Evolutionary conservation across 352 stramenopile genomes (phyloP), one percentile per base, ranked within the genome.

Genomic region (Phytophthora uliginosa): DNA sequence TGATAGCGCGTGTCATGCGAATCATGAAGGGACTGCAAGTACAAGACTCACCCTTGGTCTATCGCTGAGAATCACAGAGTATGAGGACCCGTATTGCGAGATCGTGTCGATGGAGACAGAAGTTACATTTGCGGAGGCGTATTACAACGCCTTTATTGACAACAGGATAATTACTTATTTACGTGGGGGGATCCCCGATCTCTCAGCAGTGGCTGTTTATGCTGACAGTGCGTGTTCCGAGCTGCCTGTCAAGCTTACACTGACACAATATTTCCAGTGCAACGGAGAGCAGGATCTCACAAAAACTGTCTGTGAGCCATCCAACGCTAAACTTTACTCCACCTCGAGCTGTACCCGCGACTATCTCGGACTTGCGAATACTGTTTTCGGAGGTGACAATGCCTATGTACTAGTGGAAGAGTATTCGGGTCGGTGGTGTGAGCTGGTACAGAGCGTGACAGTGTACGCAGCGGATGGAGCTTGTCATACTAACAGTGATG

Each of bases 231-330:
- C 48, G n/a, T 66, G 59, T 20, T 59, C 59, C 10, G 45, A 22
- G 7, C 22, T 47, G 15, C 59, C 59, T 45, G n/a, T 51, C 13
- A 48, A 66, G 15, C 6, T 66, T 15, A 28, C 24, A 15, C 33
- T 66, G n/a, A 31, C 47, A 4, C 59, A 66, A 18, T 26, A 66
- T 26, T 66, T 66, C 33, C 20, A n/a, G 5, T 66, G 59, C 34
- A 42, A 57, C 9, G 34, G 7, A 4, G 18, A 40, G 7, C 42
- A n/a, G 20, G 42, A 50, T 22, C n/a, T 12, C 42, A 36, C 34
- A 36, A 15, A 3, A 8, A 13, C 42, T 18, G 18, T 15, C 20
- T 58, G 45, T 40, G 20, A 66, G 18, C 47, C 20, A 33, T 33
- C 12, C 36, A 53, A 26, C 47, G 45, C 22, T 6, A 51, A 18